Conservation (phyloP, 1,139 yeast species). For the Blastobotrys ciferrii region DNA sequence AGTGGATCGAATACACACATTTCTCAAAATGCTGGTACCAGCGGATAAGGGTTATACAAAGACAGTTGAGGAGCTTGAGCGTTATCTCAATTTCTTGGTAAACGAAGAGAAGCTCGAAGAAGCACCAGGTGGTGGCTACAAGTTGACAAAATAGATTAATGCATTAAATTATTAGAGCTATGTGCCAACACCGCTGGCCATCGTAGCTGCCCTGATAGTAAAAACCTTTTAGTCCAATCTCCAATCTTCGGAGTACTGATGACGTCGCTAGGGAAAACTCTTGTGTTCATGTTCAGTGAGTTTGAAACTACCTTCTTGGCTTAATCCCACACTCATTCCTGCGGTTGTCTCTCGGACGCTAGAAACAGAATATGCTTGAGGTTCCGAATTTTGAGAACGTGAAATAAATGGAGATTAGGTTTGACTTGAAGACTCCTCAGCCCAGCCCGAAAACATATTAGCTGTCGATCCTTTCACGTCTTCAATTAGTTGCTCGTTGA, state of each 20-base stretch:
- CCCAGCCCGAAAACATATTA: conserved; percentile 8
- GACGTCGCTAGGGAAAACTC: no score
- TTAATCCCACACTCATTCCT: no score
- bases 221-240: no score
- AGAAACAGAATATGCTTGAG: no score
- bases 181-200: no score
- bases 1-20: conserved; percentile 50
- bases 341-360: no score
- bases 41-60: conserved; percentile 47
- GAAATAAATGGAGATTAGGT: neutral
- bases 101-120: conserved; percentile 44
- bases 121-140: conserved; percentile 32
- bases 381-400: neutral
- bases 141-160: conserved; percentile 19
- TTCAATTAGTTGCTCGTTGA: conserved; percentile 5
- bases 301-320: neutral
- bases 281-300: neutral
- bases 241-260: no score
- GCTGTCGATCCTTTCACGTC: conserved; percentile 1
- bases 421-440: neutral
- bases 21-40: conserved; percentile 54
- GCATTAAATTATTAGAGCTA: conserved; percentile 10
- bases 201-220: no score
- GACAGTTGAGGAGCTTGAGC: conserved; percentile 43
- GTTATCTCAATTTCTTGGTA: conserved; percentile 42